Evolutionary conservation across 2,329 filamentous ascomycete species (phyloP), one percentile per base, ranked within the genome.

Genomic region (Botrytis porri): DNA sequence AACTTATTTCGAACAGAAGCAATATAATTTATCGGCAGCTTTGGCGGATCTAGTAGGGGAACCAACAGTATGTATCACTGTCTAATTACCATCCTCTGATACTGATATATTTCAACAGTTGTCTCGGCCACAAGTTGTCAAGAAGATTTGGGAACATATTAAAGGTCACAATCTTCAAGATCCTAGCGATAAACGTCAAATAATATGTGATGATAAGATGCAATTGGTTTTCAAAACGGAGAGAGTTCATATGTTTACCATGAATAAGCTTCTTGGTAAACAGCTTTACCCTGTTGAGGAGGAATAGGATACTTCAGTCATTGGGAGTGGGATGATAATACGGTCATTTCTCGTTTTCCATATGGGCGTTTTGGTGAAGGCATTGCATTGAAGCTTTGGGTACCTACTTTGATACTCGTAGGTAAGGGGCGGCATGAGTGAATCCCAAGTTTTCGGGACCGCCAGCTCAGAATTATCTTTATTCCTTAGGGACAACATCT

Each of bases 241-340:
- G 79, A 93, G 89, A 79, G 92, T 99, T 67, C 94, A 98, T 83
- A 99, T 99, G 96, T 99, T 99, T 83, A 95, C 94, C 77, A 98
- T 99, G 95, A 98, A 97, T 86, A 98, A 98, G 85, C 89, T 97
- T 25, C 89, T 98, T 18, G 94, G 93, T 75, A 91, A 92, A 81
- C 95, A 98, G 80, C 86, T 98, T 57, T 98, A 97, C 80, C 93
- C 92, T 3, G 87, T 93, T 65, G 94, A 95, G 70, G 94, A 96
- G 81, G 73, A 75, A 69, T 75, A 67, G 54, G 39, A 72, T 32
- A 32, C 16, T 32, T 16, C 29, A 45, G 6, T 32, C 39, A 35
- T 41, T 41, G 35, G 32, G 12, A 25, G 39, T 57, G 45, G 18
- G 35, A 25, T 35, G 60, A 71, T 43, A 35, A 32, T 35, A 66